Evolutionary conservation across 768 basidiomycete genomes (phyloP).

Genomic region (Lanmaoa rubissima): DNA sequence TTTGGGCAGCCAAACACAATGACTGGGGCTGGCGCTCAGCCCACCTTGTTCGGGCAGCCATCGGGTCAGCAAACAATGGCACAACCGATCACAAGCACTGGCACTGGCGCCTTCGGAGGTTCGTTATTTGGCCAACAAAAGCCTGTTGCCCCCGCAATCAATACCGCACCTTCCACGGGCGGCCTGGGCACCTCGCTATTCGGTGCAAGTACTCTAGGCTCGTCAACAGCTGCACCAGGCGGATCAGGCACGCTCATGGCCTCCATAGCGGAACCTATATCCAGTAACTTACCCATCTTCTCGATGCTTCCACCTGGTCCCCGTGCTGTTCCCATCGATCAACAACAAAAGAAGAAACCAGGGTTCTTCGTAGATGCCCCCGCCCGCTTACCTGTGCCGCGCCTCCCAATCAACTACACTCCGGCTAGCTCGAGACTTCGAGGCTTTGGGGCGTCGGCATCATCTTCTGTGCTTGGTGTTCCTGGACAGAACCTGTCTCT

Average conservation of each 20-base stretch:
- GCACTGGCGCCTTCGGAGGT: slow-evolving; percentile 36
- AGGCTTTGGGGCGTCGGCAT: slow-evolving; percentile 55
- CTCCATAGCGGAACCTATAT: slow-evolving; percentile 86
- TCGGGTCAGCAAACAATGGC: slow-evolving; percentile 42
- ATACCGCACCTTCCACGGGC: slow-evolving; percentile 40
- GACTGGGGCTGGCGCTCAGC: slow-evolving; percentile 31
- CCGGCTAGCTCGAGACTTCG: slow-evolving; percentile 64
- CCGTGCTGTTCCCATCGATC: slow-evolving; percentile 58
- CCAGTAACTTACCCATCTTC: slow-evolving; percentile 68
- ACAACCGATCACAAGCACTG: slow-evolving; percentile 36
- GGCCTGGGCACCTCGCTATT: slow-evolving; percentile 41
- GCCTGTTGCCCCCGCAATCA: slow-evolving; percentile 49
- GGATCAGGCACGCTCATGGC: slow-evolving; percentile 68
- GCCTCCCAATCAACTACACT: slow-evolving; percentile 62
- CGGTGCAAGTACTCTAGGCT: slow-evolving; percentile 36
- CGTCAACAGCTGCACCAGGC: slow-evolving; percentile 42
- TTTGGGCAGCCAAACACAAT: slow-evolving; percentile 42
- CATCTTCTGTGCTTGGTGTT: slow-evolving; percentile 35
- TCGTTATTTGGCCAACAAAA: slow-evolving; percentile 51
- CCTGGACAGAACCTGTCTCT: slow-evolving; percentile 42
- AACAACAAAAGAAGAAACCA: slow-evolving; percentile 69
- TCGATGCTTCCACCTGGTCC: slow-evolving; percentile 72
- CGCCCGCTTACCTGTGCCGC: slow-evolving; percentile 66
- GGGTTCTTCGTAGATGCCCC: slow-evolving; percentile 77
- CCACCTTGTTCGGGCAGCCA: slow-evolving; percentile 50